Evolutionary conservation across 169 alveolate species (phyloP).

Genomic region (Plasmodium ovale): DNA sequence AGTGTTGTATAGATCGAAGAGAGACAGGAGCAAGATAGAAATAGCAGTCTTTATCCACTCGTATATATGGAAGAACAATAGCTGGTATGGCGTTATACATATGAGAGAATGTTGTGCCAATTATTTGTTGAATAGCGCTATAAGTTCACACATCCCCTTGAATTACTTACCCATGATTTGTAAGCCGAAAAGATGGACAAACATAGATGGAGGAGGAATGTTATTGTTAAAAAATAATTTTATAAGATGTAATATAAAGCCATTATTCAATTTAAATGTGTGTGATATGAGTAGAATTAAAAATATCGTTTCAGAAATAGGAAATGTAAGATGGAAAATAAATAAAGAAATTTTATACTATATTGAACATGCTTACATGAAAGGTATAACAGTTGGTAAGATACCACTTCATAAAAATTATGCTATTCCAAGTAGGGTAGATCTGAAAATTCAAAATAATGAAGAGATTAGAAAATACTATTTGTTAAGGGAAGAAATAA

Average conservation of each 20-base stretch:
- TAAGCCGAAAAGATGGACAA: slow-evolving; percentile 83
- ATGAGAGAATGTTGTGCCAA: slow-evolving; percentile 86
- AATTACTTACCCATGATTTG: slow-evolving; percentile 85
- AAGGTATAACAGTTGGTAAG: slow-evolving; percentile 72
- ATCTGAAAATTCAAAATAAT: slow-evolving; percentile 31
- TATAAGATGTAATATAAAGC: slow-evolving; percentile 80
- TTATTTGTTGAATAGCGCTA: slow-evolving; percentile 81
- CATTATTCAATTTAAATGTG: slow-evolving; percentile 80
- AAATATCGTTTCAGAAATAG: slow-evolving; percentile 78
- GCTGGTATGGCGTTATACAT: slow-evolving; percentile 83
- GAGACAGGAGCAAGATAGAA: slow-evolving; percentile 82
- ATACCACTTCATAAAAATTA: slow-evolving; percentile 57
- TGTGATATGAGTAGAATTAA: slow-evolving; percentile 80
- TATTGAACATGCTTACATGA: slow-evolving; percentile 74
- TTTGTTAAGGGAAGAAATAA: slow-evolving; percentile 59
- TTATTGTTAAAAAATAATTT: slow-evolving; percentile 80
- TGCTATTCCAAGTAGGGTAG: slow-evolving; percentile 43
- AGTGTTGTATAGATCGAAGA: slow-evolving; percentile 73
- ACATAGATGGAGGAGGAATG: slow-evolving; percentile 80
- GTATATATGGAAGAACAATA: slow-evolving; percentile 79
- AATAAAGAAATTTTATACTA: slow-evolving; percentile 76
- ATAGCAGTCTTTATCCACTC: slow-evolving; percentile 82
- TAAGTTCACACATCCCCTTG: slow-evolving; percentile 79
- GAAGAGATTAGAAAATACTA: slow-evolving; percentile 46
- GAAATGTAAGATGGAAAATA: slow-evolving; percentile 82